These are phyloP conservation scores for Wickerhamiella brachini DNA, from an alignment of 805 yeast genomes.

Conservation along the genomic window DNA sequence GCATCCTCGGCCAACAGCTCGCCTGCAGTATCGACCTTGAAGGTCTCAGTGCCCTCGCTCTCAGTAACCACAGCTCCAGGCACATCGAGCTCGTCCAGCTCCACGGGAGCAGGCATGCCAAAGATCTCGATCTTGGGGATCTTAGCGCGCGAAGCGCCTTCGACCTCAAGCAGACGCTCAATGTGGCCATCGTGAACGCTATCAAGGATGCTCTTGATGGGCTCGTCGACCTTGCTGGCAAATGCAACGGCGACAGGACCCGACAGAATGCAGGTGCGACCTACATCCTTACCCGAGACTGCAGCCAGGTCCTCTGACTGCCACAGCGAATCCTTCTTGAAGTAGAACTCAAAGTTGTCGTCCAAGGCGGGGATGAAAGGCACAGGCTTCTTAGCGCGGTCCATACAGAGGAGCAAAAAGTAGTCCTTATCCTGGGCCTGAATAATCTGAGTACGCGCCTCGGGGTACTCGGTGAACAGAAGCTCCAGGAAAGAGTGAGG, in stretches of 20 bases:
- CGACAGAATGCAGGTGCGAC: conserved; percentile 96
- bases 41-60: conserved; percentile 15
- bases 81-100: conserved; percentile 22
- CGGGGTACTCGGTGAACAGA: conserved; percentile 57
- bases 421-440: conserved; percentile 92
- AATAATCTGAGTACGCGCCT: conserved; percentile 65
- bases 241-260: conserved; percentile 97
- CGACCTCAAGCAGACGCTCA: conserved; percentile 42
- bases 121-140: conserved; percentile 87
- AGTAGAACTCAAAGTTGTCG: conserved; percentile 86
- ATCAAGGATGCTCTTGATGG: conserved; percentile 82
- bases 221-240: conserved; percentile 78
- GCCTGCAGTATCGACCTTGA: conserved; percentile 20
- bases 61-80: conserved; percentile 2
- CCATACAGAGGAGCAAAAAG: conserved; percentile 71
- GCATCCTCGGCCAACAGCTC: conserved; percentile 28
- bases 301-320: conserved; percentile 96
- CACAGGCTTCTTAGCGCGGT: conserved; percentile 88
- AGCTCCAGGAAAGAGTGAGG: conserved; percentile 50
- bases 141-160: conserved; percentile 51
- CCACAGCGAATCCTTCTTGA: conserved; percentile 98
- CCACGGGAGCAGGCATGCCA: conserved; percentile 44
- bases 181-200: conserved; percentile 85
- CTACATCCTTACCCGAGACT: conserved; percentile 90
- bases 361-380: conserved; percentile 95